Evolutionary conservation across 768 basidiomycete genomes (phyloP).

Genomic region (Crepidotus variabilis): DNA sequence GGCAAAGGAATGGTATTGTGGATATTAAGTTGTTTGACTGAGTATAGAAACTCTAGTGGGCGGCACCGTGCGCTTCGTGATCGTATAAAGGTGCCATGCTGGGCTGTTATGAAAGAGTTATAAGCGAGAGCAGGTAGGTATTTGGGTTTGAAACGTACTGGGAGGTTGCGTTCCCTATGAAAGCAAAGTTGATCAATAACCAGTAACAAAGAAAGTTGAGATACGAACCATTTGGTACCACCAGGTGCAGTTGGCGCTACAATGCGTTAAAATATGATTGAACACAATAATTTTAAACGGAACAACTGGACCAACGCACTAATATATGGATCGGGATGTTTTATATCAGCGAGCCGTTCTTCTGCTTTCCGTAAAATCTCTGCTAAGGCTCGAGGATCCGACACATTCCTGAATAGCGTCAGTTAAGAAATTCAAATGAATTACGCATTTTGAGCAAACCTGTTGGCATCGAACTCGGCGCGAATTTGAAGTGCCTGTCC

Average conservation of each 20-base stretch:
- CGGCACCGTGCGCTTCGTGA: constrained; percentile 40
- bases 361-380: constrained; percentile 79
- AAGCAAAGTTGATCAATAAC: constrained; percentile 5
- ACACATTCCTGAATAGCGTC: constrained; percentile 57
- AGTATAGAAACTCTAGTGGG: constrained; percentile 25
- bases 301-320: constrained; percentile 50
- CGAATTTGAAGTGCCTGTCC: constrained; percentile 80
- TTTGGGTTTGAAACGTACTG: constrained; percentile 44
- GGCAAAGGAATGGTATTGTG: too few species aligned
- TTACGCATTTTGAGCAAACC: constrained; percentile 44
- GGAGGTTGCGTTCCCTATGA: constrained; percentile 74
- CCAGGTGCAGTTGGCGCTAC: constrained; percentile 80
- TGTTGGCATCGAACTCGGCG: constrained; percentile 90
- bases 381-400: constrained; percentile 80
- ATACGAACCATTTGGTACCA: constrained; percentile 91
- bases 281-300: background rate
- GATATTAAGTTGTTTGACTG: too few species aligned
- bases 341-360: constrained; percentile 56
- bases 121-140: constrained; percentile 3
- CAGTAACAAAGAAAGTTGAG: background rate
- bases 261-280: constrained; percentile 5
- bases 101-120: constrained; percentile 40
- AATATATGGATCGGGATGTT: constrained; percentile 92
- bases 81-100: constrained; percentile 62
- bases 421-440: background rate